A percentile compares a stretch with the other conserved stretches of the same genome.
These are phyloP conservation scores for Oryza glaberrima DNA, from an alignment of 176 grass and related monocot species.

Conservation along the genomic window DNA sequence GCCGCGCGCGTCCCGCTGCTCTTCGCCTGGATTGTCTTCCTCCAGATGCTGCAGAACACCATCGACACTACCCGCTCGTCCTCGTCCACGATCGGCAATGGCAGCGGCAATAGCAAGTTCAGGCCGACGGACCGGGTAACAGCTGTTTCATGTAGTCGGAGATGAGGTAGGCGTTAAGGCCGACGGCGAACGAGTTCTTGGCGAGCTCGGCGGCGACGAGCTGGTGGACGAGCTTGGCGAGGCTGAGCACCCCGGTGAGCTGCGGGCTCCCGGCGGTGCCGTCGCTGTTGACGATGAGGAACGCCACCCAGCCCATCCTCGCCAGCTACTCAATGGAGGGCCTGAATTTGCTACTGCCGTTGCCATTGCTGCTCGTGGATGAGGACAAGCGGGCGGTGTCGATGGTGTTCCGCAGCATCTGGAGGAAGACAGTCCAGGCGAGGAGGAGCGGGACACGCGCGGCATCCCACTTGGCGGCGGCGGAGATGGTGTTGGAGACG, in stretches of 20 bases:
- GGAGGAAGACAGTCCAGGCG: constrained; percentile 57
- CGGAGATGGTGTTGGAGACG: constrained; percentile 50
- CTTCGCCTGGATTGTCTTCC: constrained; percentile 55
- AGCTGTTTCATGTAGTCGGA: constrained; percentile 61
- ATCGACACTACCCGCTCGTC: constrained; percentile 44
- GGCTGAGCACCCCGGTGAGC: constrained; percentile 53
- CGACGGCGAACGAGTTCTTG: constrained; percentile 52
- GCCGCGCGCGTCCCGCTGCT: constrained; percentile 45
- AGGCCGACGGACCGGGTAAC: neutral
- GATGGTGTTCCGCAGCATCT: constrained; percentile 61
- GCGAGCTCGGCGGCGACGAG: constrained; percentile 51
- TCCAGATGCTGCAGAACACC: constrained; percentile 60
- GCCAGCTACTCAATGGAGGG: constrained; percentile 57
- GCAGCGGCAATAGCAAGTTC: constrained; percentile 43
- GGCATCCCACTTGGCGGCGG: constrained; percentile 24
- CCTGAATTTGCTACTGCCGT: constrained; percentile 45
- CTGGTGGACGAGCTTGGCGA: constrained; percentile 54
- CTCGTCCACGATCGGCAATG: constrained; percentile 24
- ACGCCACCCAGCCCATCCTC: constrained; percentile 58
- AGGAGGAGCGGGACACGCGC: constrained; percentile 51
- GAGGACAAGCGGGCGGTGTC: constrained; percentile 41
- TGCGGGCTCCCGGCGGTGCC: constrained; percentile 37
- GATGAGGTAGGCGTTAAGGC: constrained; percentile 55
- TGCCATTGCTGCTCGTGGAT: constrained; percentile 20
- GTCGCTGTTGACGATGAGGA: constrained; percentile 54